Percentiles rank a stretch among this genome's conserved stretches.
phyloP scores from a whole-genome alignment of 495 filamentous ascomycete genomes.

The Annulohypoxylon stygium region DNA sequence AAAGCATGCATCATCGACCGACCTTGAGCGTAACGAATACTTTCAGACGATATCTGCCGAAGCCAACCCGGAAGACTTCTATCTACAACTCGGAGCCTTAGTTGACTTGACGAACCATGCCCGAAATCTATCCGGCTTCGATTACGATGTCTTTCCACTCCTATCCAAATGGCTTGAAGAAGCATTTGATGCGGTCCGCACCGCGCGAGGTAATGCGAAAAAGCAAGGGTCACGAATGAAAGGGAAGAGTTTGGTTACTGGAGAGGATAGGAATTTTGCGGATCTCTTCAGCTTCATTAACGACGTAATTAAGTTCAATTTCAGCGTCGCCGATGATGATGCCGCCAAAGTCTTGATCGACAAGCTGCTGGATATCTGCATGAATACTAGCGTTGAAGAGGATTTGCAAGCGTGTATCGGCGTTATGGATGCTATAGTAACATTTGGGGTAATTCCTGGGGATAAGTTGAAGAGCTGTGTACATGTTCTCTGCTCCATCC shows the following conservation, averaged over 20 bases:
- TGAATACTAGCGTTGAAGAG: conserved; percentile 75
- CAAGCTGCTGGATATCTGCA: conserved; percentile 78
- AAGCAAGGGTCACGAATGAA: conserved; percentile 61
- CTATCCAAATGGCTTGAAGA: conserved; percentile 69
- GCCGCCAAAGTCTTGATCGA: conserved; percentile 76
- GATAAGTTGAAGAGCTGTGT: conserved; percentile 75
- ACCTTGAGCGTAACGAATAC: conserved; percentile 73
- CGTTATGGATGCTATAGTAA: conserved; percentile 83
- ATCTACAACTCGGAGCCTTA: conserved; percentile 72
- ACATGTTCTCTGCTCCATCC: conserved; percentile 84
- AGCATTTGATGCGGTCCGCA: conserved; percentile 66
- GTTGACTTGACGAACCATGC: conserved; percentile 73
- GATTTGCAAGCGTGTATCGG: conserved; percentile 82
- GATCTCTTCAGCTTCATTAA: conserved; percentile 79
- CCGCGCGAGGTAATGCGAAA: conserved; percentile 62
- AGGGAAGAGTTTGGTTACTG: conserved; percentile 63
- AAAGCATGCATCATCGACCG: conserved; percentile 68
- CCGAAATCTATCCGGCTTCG: conserved; percentile 73
- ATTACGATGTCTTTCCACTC: conserved; percentile 70
- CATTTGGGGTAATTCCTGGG: conserved; percentile 80
- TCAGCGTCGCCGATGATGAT: conserved; percentile 75
- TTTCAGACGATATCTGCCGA: conserved; percentile 69
- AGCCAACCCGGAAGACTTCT: conserved; percentile 69
- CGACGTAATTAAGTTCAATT: conserved; percentile 88
- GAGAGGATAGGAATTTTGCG: conserved; percentile 76